Evolutionary conservation across 441 rosid species (phyloP), one percentile per base, ranked within the genome.

Genomic region (Euphorbia corollata): DNA sequence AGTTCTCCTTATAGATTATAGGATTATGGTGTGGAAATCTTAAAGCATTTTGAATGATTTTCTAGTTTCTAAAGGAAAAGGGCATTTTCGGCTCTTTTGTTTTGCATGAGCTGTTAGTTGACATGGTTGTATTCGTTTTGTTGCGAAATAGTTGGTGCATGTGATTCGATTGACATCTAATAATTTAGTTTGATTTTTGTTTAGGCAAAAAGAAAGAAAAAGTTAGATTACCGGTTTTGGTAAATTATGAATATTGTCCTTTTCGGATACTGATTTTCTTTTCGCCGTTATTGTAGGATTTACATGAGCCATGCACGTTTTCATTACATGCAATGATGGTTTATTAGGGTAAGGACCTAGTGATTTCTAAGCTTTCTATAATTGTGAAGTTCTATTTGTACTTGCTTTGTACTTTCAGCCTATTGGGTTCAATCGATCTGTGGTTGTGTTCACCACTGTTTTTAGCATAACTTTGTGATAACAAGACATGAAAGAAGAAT

Each of bases 251-350:
- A 13, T 27, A 59, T n/a, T 59, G 20, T 59, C 23, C 9, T 59
- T 59, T 32, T 3, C 18, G 23, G 23, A 16, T 59, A 30, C 9
- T 32, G 34, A 59, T 45, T 59, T 1, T 65, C 50, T 39, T 22
- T 20, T 30, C 47, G 34, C 45, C 32, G 3, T 47, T 27, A 55
- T 41, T 10, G 41, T 30, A 12, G 16, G 19, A 8, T 11, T n/a
- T 61, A 60, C 53, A 67, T 55, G 68, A 11, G 53, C 75, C 71
- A 67, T 72, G 71, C 75, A 67, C 59, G n/a, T 45, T n/a, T 5
- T 8, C 32, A 4, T 27, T 27, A 4, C 32, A 27, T 27, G 32
- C 32, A 4, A 27, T 1, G 4, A 1, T 27, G 32, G 4, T 27
- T 27, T 27, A 27, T 27, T 27, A 27, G 32, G 32, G 32, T 27